These are phyloP conservation scores for Fusarium piperis DNA, from an alignment of 2,329 filamentous ascomycete genomes.

Conservation along the genomic window DNA sequence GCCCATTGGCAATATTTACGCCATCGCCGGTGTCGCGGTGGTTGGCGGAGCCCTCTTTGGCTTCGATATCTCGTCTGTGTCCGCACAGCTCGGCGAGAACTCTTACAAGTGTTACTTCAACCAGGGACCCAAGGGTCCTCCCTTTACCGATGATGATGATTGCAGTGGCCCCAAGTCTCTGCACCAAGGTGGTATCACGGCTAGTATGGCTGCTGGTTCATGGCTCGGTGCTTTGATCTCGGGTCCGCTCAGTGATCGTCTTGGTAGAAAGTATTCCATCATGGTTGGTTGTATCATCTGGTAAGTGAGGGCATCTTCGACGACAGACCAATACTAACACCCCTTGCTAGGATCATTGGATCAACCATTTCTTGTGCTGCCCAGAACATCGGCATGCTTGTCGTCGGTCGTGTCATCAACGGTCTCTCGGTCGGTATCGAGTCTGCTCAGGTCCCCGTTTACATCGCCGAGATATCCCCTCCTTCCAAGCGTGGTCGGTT, in stretches of 20 bases:
- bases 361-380: conserved; percentile 57
- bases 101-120: conserved; percentile 53
- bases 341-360: conserved; percentile 54
- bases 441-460: conserved; percentile 75
- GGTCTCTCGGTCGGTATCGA: conserved; percentile 72
- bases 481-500: conserved; percentile 49
- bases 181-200: conserved; percentile 62
- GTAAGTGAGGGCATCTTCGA: conserved; percentile 47
- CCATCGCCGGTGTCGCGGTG: conserved; percentile 36
- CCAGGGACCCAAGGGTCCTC: conserved; percentile 47
- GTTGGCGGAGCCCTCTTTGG: conserved; percentile 40
- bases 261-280: conserved; percentile 61
- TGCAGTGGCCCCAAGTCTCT: conserved; percentile 52
- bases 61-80: conserved; percentile 40
- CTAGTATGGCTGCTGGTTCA: conserved; percentile 62
- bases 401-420: conserved; percentile 69
- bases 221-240: conserved; percentile 60
- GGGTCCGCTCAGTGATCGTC: conserved; percentile 59
- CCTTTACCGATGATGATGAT: conserved; percentile 38
- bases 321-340: background rate
- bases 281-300: conserved; percentile 61
- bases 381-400: conserved; percentile 48
- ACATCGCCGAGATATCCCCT: conserved; percentile 75
- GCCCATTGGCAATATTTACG: conserved; percentile 40
- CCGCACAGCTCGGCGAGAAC: conserved; percentile 44